Evolutionary conservation across 2,329 filamentous ascomycete genomes (phyloP).

Genomic region (Hypoxylon sp.): DNA sequence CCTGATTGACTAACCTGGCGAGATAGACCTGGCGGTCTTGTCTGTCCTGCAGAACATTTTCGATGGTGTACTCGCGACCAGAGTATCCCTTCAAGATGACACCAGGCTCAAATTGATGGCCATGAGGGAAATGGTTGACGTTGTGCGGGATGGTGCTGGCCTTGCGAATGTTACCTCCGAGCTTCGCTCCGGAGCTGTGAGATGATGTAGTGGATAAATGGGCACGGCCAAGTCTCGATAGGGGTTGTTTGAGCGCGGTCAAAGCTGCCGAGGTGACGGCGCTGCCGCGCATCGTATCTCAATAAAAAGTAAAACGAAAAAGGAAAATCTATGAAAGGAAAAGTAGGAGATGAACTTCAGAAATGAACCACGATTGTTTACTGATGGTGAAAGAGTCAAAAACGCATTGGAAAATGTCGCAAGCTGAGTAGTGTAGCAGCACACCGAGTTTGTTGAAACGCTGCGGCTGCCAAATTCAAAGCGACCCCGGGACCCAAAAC

Average conservation of each 20-base stretch:
- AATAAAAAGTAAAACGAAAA: slow-evolving; percentile 16
- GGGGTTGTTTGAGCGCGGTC: slow-evolving; percentile 49
- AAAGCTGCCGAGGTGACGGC: slow-evolving; percentile 48
- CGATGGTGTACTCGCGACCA: slow-evolving; percentile 52
- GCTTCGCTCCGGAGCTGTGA: slow-evolving; percentile 38
- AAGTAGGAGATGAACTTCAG: slow-evolving; percentile 2
- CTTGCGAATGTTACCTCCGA: slow-evolving; percentile 44
- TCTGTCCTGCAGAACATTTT: slow-evolving; percentile 54
- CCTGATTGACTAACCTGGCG: slow-evolving; percentile 45
- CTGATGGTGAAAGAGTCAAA: slow-evolving; percentile 27
- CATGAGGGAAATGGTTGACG: slow-evolving; percentile 27
- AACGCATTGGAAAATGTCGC: slow-evolving; percentile 35
- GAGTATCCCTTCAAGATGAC: slow-evolving; percentile 52
- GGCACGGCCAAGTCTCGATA: slow-evolving; percentile 45
- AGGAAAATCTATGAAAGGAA: slow-evolving; percentile 8
- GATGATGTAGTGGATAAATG: slow-evolving; percentile 46
- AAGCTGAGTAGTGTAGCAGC: slow-evolving; percentile 12
- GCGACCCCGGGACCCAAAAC: neutral
- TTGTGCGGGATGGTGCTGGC: slow-evolving; percentile 47
- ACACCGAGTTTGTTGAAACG: slow-evolving; percentile 35
- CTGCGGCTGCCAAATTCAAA: slow-evolving; percentile 2
- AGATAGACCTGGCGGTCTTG: slow-evolving; percentile 54
- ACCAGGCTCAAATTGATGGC: slow-evolving; percentile 47
- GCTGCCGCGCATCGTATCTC: slow-evolving; percentile 48
- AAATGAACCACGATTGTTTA: slow-evolving; percentile 1